Percentiles rank a stretch among this genome's conserved stretches.
Evolutionary conservation across 2,329 filamentous ascomycete genomes (phyloP).

Genomic region (Tricladium varicosporioides): DNA sequence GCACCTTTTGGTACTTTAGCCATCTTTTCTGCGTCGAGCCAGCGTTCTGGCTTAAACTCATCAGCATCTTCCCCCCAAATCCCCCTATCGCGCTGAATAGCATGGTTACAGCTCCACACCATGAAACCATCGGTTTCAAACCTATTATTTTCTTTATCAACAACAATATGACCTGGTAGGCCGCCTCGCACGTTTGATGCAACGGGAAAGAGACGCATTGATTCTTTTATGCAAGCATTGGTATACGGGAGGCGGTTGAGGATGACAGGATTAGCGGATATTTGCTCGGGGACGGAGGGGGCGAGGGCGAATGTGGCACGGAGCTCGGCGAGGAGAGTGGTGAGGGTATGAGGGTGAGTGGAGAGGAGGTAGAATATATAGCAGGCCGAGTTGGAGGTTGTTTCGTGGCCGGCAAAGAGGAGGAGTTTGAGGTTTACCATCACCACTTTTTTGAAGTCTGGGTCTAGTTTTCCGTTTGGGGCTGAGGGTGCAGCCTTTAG

Average conservation of each 20-base stretch:
- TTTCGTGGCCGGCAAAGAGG: slow-evolving; percentile 16
- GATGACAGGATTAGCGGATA: slow-evolving; percentile 3
- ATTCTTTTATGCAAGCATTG: slow-evolving; percentile 12
- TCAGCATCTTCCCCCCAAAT: slow-evolving; percentile 41
- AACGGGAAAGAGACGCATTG: slow-evolving; percentile 10
- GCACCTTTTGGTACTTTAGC: slow-evolving; percentile 38
- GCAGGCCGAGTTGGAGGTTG: slow-evolving; percentile 9
- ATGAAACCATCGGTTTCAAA: slow-evolving; percentile 4
- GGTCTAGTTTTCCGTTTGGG: background rate
- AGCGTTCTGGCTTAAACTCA: slow-evolving; percentile 47
- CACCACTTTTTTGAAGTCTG: slow-evolving; percentile 4
- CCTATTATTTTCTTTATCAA: background rate
- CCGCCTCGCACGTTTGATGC: slow-evolving; percentile 6
- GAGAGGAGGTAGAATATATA: slow-evolving; percentile 12
- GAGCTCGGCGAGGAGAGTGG: background rate
- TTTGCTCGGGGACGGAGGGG: background rate
- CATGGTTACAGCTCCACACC: slow-evolving; percentile 5
- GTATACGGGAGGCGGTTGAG: slow-evolving; percentile 16
- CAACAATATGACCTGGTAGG: background rate
- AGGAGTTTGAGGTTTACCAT: slow-evolving; percentile 15
- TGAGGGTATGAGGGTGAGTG: slow-evolving; percentile 9
- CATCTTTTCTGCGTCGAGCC: slow-evolving; percentile 32
- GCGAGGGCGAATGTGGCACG: background rate
- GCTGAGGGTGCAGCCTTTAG: background rate
- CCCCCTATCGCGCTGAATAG: slow-evolving; percentile 35